Evolutionary conservation across 345 rosid genomes (phyloP).

Genomic region (Pseudoturritis turrita): DNA sequence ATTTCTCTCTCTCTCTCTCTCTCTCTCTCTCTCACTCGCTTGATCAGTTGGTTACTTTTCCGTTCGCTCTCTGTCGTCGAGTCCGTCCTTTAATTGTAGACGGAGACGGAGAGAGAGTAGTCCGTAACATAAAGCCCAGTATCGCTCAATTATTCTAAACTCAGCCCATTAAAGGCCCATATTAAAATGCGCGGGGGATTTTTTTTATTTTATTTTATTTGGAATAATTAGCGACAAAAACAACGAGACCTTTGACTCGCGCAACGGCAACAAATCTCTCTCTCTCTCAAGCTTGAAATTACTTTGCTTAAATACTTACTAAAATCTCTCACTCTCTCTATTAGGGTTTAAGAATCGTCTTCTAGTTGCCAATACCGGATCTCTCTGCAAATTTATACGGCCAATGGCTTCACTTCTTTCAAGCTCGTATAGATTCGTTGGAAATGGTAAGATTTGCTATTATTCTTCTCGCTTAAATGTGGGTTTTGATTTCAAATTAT

Average conservation of each 20-base stretch:
- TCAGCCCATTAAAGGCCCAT: neutral
- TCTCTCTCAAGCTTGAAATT: neutral
- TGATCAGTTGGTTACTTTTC: constrained; percentile 4
- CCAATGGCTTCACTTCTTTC: constrained; percentile 23
- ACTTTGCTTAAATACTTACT: neutral
- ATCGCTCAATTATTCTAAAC: neutral
- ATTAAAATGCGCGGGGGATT: constrained; percentile 17
- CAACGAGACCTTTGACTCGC: constrained; percentile 16
- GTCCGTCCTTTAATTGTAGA: neutral
- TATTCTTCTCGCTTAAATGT: neutral
- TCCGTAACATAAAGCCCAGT: constrained; percentile 1
- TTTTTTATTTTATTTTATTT: neutral
- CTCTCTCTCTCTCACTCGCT: neutral
- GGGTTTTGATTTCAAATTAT: neutral
- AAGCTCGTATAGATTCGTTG: constrained; percentile 13
- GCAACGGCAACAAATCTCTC: constrained; percentile 28
- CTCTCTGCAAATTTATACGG: neutral
- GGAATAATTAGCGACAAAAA: constrained; percentile 3
- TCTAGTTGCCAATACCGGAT: neutral
- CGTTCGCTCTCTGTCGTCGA: constrained; percentile 11
- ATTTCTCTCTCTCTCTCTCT: neutral
- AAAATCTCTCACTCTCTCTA: constrained; percentile 10
- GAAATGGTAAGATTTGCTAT: neutral
- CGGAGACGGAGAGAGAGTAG: neutral
- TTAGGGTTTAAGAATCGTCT: constrained; percentile 24